These are phyloP conservation scores for Claviceps pusilla DNA, from an alignment of 2,329 filamentous ascomycete species.

Conservation along the genomic window DNA sequence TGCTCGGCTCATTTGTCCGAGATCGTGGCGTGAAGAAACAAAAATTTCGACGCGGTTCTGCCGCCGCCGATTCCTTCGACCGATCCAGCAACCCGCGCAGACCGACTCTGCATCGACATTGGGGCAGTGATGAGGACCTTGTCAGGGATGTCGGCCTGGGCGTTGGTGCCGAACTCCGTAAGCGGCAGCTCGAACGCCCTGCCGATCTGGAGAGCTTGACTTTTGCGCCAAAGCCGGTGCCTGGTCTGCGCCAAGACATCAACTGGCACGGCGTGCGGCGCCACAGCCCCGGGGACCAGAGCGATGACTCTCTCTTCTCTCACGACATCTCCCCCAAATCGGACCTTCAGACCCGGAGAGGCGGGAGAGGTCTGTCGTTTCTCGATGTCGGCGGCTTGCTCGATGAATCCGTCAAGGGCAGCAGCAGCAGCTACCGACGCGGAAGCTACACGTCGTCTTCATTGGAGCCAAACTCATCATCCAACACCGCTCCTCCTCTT, in stretches of 20 bases:
- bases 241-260: constrained; percentile 23
- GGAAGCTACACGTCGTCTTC: constrained; percentile 28
- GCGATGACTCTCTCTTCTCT: constrained; percentile 29
- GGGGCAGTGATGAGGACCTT: constrained; percentile 85
- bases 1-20: constrained; percentile 82
- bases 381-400: constrained; percentile 73
- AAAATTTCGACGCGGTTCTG: constrained; percentile 57
- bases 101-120: constrained; percentile 46
- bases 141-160: constrained; percentile 66
- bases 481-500: constrained; percentile 8
- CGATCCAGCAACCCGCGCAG: constrained; percentile 24
- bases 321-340: constrained; percentile 19
- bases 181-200: constrained; percentile 15
- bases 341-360: constrained; percentile 10
- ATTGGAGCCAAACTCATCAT: constrained; percentile 22
- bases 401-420: constrained; percentile 26
- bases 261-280: constrained; percentile 34
- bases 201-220: constrained; percentile 17
- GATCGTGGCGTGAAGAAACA: constrained; percentile 82
- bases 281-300: constrained; percentile 23
- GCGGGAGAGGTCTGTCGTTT: constrained; percentile 49
- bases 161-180: constrained; percentile 37
- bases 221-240: constrained; percentile 21
- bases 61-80: constrained; percentile 49
- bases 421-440: constrained; percentile 16